Evolutionary conservation across 2,329 filamentous ascomycete genomes (phyloP).

Genomic region (Setomelanomma holmii): DNA sequence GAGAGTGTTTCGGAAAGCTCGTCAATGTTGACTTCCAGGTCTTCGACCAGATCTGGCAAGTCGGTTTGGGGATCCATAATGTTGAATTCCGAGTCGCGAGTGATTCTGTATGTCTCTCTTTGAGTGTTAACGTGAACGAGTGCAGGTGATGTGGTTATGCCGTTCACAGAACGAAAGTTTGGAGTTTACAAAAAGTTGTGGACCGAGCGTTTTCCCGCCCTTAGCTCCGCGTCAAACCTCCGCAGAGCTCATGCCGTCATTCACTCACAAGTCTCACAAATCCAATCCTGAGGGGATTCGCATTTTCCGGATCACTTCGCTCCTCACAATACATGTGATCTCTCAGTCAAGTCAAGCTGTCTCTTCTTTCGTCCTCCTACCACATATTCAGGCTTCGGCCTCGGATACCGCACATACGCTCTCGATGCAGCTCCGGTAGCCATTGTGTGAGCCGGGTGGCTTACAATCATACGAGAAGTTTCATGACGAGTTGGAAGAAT

Average conservation of each 20-base stretch:
- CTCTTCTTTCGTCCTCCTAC: conserved; percentile 47
- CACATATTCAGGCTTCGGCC: conserved; percentile 55
- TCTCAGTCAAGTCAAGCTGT: conserved; percentile 49
- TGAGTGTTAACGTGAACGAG: background rate
- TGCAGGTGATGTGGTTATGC: conserved; percentile 2
- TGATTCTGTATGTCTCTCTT: background rate
- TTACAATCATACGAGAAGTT: conserved; percentile 32
- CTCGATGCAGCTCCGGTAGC: conserved; percentile 54
- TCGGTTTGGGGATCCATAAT: conserved; percentile 62
- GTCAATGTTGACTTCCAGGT: conserved; percentile 80
- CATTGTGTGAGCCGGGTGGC: conserved; percentile 53
- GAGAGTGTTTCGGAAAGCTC: conserved; percentile 75
- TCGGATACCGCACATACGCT: conserved; percentile 50
- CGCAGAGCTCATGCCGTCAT: conserved; percentile 14
- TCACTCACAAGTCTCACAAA: too few relatives aligned
- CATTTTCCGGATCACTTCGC: background rate
- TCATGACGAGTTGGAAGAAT: conserved; percentile 30
- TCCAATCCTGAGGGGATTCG: too few relatives aligned
- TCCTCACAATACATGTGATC: conserved; percentile 18
- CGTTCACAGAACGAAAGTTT: background rate
- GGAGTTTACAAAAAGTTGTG: conserved; percentile 26
- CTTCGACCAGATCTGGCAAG: conserved; percentile 72
- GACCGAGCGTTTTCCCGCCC: conserved; percentile 32
- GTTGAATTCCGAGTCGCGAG: too few relatives aligned
- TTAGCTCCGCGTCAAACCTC: conserved; percentile 19